Conservation (phyloP, 2,329 filamentous ascomycete species). For the Phoma sp. region DNA sequence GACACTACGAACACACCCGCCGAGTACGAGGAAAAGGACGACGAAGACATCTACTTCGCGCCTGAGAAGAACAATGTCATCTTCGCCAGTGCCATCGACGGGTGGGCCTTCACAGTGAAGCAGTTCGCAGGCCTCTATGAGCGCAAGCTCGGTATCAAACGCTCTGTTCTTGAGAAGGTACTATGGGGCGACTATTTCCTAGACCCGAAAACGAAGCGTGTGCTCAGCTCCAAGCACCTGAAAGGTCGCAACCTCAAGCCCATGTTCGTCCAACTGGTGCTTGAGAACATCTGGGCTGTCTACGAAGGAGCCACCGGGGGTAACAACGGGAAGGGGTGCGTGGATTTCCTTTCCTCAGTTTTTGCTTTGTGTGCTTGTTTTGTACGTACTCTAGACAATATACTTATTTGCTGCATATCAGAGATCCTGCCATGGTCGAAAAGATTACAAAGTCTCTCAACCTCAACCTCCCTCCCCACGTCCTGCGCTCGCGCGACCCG, state of each 20-base stretch:
- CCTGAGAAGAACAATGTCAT: constrained; percentile 99
- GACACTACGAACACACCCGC: constrained; percentile 56
- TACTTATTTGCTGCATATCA: constrained; percentile 52
- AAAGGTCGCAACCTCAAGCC: constrained; percentile 92
- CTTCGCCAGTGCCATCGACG: constrained; percentile 95
- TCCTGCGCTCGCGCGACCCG: constrained; percentile 82
- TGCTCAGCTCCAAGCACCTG: constrained; percentile 87
- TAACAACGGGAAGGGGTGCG: constrained; percentile 78
- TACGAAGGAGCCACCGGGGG: constrained; percentile 89
- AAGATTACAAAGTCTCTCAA: constrained; percentile 94
- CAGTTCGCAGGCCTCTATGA: constrained; percentile 95
- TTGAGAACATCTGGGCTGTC: constrained; percentile 95
- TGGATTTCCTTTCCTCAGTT: constrained; percentile 50
- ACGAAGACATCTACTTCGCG: constrained; percentile 97
- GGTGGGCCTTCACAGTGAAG: constrained; percentile 97
- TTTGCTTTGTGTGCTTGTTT: constrained; percentile 27
- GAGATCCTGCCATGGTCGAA: constrained; percentile 79
- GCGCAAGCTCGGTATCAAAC: constrained; percentile 95
- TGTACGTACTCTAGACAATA: constrained; percentile 48
- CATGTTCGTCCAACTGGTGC: constrained; percentile 94
- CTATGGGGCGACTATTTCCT: constrained; percentile 97
- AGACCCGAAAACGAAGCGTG: constrained; percentile 94
- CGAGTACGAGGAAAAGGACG: constrained; percentile 86
- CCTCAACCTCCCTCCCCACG: constrained; percentile 81
- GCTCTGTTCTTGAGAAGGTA: constrained; percentile 85